A percentile compares a stretch with the other conserved stretches of the same genome.
Conservation (phyloP, 2,329 filamentous ascomycete species). For the Nannizziopsis arthrosporioides region DNA sequence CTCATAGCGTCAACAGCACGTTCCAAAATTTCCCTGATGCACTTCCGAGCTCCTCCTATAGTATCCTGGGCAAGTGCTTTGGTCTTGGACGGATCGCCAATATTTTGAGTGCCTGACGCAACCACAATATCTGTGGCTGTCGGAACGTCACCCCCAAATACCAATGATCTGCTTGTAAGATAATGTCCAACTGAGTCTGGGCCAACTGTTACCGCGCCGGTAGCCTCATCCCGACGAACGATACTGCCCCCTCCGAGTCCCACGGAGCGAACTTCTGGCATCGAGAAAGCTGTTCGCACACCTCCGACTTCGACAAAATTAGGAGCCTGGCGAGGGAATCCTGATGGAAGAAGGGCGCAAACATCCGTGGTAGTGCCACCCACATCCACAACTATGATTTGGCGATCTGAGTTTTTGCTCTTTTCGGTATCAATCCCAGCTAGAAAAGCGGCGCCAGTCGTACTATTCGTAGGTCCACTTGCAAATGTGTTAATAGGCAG, state of each 20-base stretch:
- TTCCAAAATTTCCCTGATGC: constrained; percentile 41
- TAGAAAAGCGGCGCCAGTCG: constrained; percentile 52
- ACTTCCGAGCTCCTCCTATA: constrained; percentile 19
- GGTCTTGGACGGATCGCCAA: constrained; percentile 20
- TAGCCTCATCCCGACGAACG: constrained; percentile 25
- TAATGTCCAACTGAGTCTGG: constrained; percentile 53
- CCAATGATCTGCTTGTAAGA: constrained; percentile 42
- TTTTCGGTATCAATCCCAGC: constrained; percentile 23
- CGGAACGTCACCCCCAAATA: constrained; percentile 46
- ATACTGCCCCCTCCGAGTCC: constrained; percentile 46
- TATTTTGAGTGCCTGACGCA: constrained; percentile 21
- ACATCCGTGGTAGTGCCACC: constrained; percentile 57
- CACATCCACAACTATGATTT: constrained; percentile 48
- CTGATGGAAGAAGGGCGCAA: constrained; percentile 48
- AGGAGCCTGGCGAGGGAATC: constrained; percentile 52
- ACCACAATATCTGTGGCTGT: constrained; percentile 50
- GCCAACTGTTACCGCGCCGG: constrained; percentile 39
- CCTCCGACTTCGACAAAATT: constrained; percentile 52
- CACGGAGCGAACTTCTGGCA: constrained; percentile 46
- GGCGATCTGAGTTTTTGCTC: constrained; percentile 14
- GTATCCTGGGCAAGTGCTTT: constrained; percentile 15
- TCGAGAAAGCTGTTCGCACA: constrained; percentile 51
- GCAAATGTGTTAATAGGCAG: constrained; percentile 53
- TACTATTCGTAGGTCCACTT: constrained; percentile 52
- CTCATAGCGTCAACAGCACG: constrained; percentile 46